These are phyloP conservation scores for Populus nigra DNA, from an alignment of 345 rosid genomes.

Conservation along the genomic window DNA sequence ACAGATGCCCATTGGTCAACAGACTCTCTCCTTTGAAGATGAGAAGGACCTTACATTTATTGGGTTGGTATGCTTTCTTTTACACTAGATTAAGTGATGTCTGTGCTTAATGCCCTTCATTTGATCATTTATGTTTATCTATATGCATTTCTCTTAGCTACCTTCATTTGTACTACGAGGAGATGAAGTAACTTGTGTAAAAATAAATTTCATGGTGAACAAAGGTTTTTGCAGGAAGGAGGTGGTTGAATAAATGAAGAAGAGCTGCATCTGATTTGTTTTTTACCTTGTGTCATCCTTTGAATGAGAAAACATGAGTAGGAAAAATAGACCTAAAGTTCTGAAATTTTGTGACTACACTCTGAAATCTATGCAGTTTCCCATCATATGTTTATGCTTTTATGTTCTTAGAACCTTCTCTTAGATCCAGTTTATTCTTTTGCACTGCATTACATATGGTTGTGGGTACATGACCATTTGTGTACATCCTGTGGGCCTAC, in stretches of 20 bases:
- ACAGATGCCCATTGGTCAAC: constrained; percentile 70
- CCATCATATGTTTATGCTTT: neutral
- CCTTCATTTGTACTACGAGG: neutral
- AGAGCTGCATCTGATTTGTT: neutral
- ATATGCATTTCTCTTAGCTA: neutral
- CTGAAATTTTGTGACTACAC: neutral
- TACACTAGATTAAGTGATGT: neutral
- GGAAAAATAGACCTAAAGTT: neutral
- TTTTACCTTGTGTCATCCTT: no score
- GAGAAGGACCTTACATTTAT: constrained; percentile 95
- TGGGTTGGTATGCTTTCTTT: constrained; percentile 94
- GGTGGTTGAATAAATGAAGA: neutral
- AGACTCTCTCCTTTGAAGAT: constrained; percentile 64
- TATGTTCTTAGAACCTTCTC: neutral
- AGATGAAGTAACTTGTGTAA: neutral
- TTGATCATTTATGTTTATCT: neutral
- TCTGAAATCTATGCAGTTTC: neutral
- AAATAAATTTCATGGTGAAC: neutral
- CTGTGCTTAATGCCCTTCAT: neutral
- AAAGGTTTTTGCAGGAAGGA: neutral
- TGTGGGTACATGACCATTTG: neutral
- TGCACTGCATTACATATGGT: neutral
- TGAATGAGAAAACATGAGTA: neutral
- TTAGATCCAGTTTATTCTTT: neutral
- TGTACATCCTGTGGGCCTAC: neutral